Conservation (phyloP, 75 land plant genomes). For the Adiantum capillusveneris region DNA sequence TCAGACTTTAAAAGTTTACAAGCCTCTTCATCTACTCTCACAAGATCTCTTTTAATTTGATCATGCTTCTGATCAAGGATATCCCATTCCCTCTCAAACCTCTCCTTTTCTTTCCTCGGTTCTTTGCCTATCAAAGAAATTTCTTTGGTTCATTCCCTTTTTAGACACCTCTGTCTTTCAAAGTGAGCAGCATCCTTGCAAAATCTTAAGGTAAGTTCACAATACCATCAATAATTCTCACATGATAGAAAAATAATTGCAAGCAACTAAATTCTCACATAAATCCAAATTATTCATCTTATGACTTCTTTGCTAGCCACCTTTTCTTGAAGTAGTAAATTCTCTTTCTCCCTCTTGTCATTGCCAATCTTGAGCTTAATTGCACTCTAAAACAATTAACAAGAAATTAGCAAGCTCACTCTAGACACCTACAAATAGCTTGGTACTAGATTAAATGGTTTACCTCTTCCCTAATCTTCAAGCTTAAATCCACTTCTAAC, state of each 20-base stretch:
- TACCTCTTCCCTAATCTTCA: constrained; percentile 65
- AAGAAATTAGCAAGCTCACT: not conserved
- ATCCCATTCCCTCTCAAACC: constrained; percentile 92
- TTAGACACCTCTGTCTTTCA: constrained; percentile 51
- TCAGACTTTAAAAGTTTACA: constrained; percentile 37
- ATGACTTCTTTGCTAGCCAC: constrained; percentile 66
- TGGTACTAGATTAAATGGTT: not conserved
- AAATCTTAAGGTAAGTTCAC: no score
- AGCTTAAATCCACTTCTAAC: constrained; percentile 37
- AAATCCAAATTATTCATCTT: no score
- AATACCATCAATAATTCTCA: no score
- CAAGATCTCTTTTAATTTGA: constrained; percentile 53
- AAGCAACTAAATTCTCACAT: no score
- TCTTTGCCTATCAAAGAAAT: constrained; percentile 50
- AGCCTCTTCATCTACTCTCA: constrained; percentile 52
- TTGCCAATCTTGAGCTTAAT: constrained; percentile 36
- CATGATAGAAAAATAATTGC: no score
- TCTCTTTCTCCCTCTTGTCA: constrained; percentile 62
- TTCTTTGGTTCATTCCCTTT: constrained; percentile 55
- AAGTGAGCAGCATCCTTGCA: no score
- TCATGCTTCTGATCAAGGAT: constrained; percentile 86
- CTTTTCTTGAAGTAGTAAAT: constrained; percentile 56
- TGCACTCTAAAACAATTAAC: constrained; percentile 34
- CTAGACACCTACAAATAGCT: not conserved
- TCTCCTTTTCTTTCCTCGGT: constrained; percentile 65